Base-by-base conservation (phyloP, 169 alveolate genomes). In the Plasmodium vinckei region DNA sequence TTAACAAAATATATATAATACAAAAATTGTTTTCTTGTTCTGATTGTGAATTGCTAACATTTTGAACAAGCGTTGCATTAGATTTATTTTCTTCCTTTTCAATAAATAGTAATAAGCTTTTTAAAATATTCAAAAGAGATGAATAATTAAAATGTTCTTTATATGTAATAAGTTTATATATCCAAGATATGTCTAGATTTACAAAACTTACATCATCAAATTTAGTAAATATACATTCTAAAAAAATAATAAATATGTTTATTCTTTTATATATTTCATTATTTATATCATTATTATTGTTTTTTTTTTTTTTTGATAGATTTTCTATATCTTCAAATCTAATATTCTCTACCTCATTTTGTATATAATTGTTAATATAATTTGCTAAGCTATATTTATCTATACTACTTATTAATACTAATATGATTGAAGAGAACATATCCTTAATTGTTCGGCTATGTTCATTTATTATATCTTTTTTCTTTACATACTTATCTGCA, bases 121-220 rank as follows among this genome's bases (percentile, higher is more conserved):
- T 19, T 13, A 75, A 27, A 39, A 75, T 13, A 7, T 49, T 75
- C 10, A 75, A 13, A n/a, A 75, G 7, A 49, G 21, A 23, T 1
- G 46, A 33, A 44, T 15, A 9, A 51, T 51, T 15, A 12, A 10
- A 23, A 42, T 13, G 25, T 54, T 19, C 73, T 13, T 75, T 63
- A 63, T 54, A 46, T 25, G n/a, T 23, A 15, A 75, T 63, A 46
- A 75, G 5, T 7, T 64, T 9, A 42, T 21, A 64, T 25, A 75
- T 9, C 88, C 88, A 75, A 1, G 88, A 61, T 1, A 42, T 19
- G 27, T 75, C 77, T 47, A 75, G 5, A 15, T 7, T 49, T 33
- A 46, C 21, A 54, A 61, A 60, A 15, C 9, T 53, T 15, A n/a
- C 46, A 49, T 54, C 51, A 27, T 59, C 15, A 19, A 21, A 19